Conservation (phyloP, 2,329 filamentous ascomycete species). For the Exophiala xenobiotica region DNA sequence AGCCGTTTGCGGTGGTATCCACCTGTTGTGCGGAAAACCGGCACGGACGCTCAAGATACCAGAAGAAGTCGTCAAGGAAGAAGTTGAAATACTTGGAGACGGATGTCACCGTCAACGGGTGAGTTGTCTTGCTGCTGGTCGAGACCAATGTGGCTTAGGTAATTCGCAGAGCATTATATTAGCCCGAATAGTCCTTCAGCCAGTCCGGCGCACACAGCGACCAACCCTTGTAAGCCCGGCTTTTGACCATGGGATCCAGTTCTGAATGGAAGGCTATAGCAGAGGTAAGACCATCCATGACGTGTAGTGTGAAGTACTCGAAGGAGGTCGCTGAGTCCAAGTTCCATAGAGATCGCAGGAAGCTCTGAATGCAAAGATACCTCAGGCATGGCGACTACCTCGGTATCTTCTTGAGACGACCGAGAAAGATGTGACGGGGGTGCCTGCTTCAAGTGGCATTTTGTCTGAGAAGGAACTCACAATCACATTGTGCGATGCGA, state of each 20-base stretch:
- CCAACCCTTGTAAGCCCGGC: too few relatives aligned
- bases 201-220: too few relatives aligned
- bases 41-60: background rate
- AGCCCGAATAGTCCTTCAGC: too few relatives aligned
- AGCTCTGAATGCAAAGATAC: background rate
- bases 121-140: too few relatives aligned
- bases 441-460: background rate
- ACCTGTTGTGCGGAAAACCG: too few relatives aligned
- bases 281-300: background rate
- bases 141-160: too few relatives aligned
- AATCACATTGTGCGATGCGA: background rate
- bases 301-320: background rate
- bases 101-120: too few relatives aligned
- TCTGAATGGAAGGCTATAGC: background rate
- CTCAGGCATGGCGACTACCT: background rate
- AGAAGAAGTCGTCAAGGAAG: background rate
- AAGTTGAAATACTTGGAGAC: background rate
- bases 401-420: background rate
- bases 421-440: background rate
- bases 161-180: too few relatives aligned
- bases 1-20: background rate
- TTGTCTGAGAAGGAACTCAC: background rate
- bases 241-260: background rate
- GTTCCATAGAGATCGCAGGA: background rate
- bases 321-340: background rate